phyloP scores from a whole-genome alignment of 2,329 filamentous ascomycete species.

The Chaetothyriales sp. region DNA sequence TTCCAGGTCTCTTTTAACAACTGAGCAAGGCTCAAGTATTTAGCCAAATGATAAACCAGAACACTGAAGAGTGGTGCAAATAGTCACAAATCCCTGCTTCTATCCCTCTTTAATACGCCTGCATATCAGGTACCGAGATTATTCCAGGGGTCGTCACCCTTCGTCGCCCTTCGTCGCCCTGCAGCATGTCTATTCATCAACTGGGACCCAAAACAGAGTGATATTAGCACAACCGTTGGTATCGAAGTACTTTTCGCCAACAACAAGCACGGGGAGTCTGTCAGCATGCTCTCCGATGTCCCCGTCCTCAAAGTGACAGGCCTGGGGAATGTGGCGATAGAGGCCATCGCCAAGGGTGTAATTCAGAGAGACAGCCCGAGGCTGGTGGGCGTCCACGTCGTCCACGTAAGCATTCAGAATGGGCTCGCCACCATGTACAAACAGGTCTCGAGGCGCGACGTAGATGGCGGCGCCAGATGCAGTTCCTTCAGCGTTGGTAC shows the following conservation, averaged over 20 bases:
- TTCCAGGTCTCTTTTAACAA: slow-evolving; percentile 30
- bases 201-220: not conserved
- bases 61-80: too few species aligned
- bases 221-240: not conserved
- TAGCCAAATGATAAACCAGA: too few species aligned
- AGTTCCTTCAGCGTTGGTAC: not conserved
- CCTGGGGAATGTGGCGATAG: not conserved
- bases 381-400: not conserved
- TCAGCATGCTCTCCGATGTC: not conserved
- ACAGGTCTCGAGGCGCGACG: not conserved
- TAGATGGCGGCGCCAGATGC: not conserved
- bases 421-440: not conserved
- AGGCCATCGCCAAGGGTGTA: not conserved
- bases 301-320: not conserved
- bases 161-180: not conserved
- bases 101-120: not conserved
- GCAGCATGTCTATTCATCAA: not conserved
- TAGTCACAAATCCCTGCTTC: too few species aligned
- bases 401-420: not conserved
- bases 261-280: not conserved
- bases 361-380: not conserved
- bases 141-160: too few species aligned
- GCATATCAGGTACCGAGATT: not conserved
- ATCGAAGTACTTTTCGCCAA: not conserved
- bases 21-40: not conserved